phyloP scores from a whole-genome alignment of 306 rosid species.

The Quercus parvula region DNA sequence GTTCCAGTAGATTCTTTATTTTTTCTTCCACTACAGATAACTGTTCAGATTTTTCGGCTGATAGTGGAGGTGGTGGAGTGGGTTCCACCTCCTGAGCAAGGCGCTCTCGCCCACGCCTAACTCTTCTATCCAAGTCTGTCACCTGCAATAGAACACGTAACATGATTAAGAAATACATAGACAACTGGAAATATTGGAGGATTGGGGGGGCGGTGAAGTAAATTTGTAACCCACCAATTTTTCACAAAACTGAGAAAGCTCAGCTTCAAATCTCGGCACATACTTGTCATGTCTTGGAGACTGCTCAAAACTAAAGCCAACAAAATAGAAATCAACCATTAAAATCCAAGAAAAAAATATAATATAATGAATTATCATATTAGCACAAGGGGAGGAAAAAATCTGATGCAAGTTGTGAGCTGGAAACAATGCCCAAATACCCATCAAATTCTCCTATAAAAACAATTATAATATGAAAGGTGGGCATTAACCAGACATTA shows the following conservation, averaged over 20 bases:
- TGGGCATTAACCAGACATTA: not conserved
- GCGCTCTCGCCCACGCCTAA: constrained; percentile 92
- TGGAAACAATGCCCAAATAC: not conserved
- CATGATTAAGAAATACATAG: not conserved
- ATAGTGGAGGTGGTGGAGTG: constrained; percentile 70
- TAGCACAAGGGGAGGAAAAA: not conserved
- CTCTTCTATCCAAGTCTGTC: constrained; percentile 97
- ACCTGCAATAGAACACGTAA: constrained; percentile 46
- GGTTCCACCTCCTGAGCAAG: constrained; percentile 99
- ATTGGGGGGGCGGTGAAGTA: not conserved
- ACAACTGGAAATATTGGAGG: constrained; percentile 2
- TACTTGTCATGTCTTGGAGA: constrained; percentile 86
- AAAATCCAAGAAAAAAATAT: constrained; percentile 11
- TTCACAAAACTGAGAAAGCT: constrained; percentile 92
- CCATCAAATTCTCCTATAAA: not conserved
- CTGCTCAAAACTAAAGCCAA: constrained; percentile 70
- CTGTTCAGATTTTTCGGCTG: constrained; percentile 86
- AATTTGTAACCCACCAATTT: constrained; percentile 60
- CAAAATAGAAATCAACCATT: constrained; percentile 8
- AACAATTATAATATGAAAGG: not conserved
- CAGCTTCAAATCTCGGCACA: constrained; percentile 90
- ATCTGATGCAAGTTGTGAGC: not conserved
- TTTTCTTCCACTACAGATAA: constrained; percentile 87
- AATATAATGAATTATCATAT: not conserved
- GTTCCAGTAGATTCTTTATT: constrained; percentile 95